Base-by-base conservation (phyloP, 257 asterid species). In the Leptodermis oblonga region DNA sequence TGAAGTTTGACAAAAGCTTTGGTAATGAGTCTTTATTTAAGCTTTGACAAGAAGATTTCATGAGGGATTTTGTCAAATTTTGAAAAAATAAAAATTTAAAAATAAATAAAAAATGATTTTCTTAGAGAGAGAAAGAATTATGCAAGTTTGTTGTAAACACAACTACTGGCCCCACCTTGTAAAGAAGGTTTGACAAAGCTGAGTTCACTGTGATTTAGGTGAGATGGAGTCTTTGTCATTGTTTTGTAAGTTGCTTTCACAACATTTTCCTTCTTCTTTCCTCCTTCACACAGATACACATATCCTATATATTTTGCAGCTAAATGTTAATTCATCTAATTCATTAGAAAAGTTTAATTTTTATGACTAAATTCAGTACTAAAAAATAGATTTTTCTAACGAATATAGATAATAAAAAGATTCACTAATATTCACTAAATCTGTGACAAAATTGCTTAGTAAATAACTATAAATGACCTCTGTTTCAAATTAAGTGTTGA, bases 11-110 rank as follows among this genome's bases (percentile, higher is more conserved):
- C 86, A 65, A 85, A 73, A 31, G 72, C 54, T 72, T 56, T 74
- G 80, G 67, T 65, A 43, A 64, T 72, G 45, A 74, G 82, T 81
- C 81, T 82, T 77, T 84, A 76, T 84, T 87, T 78, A 82, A 77
- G 86, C 80, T 86, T 87, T 88, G 96, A 87, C 88, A 80, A 80
- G 70, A 76, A 70, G 83, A 81, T 82, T 71, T 80, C 67, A 70
- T 72, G 81, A 42, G 87, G 81, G 76, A 65, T 71, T 30, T 20
- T 51, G 3, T 51, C 2, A 1, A 49, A 5, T 17, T 49, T n/a
- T n/a, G n/a, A n/a, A n/a, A 4, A 15, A 31, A 5, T 14, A 15
- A 31, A 13, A 18, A 18, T 18, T 60, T 9, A 41, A 49, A 52
- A 52, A 52, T 0, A n/a, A 18, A 18, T 39, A 0, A 52, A 8